Evolutionary conservation across 345 rosid genomes (phyloP).

Genomic region (Eucalyptus grandis): DNA sequence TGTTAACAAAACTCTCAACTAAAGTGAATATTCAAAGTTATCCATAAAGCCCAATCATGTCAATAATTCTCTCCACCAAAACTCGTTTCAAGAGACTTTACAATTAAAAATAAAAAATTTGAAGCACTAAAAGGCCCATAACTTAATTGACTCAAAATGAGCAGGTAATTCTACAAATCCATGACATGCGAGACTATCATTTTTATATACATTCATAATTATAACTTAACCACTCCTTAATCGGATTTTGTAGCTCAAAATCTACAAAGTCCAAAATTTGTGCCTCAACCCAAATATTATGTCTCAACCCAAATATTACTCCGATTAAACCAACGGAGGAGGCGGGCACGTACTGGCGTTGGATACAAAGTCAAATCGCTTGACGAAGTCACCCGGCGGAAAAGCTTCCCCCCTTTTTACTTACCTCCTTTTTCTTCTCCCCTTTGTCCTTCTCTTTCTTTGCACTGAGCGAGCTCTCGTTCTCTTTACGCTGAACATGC

Average conservation of each 20-base stretch:
- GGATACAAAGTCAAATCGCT: background rate
- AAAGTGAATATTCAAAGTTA: background rate
- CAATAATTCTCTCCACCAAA: background rate
- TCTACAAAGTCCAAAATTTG: background rate
- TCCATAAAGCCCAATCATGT: background rate
- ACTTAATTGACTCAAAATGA: background rate
- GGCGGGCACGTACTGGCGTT: too few species aligned
- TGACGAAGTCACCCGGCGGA: background rate
- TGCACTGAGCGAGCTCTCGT: background rate
- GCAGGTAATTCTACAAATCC: too few species aligned
- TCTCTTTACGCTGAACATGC: background rate
- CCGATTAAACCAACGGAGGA: background rate
- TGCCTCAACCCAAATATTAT: background rate
- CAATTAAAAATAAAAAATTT: fast-evolving
- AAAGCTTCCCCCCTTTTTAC: too few species aligned
- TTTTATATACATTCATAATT: too few species aligned
- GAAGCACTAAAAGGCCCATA: background rate
- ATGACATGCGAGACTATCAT: fast-evolving
- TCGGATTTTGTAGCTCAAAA: background rate
- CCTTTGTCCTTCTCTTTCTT: background rate
- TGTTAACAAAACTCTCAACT: too few species aligned
- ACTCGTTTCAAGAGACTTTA: background rate
- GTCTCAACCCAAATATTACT: background rate
- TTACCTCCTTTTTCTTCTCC: background rate
- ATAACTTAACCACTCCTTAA: too few species aligned